Evolutionary conservation across 163 green algal species (phyloP).

Genomic region (Chlorella variabilis): DNA sequence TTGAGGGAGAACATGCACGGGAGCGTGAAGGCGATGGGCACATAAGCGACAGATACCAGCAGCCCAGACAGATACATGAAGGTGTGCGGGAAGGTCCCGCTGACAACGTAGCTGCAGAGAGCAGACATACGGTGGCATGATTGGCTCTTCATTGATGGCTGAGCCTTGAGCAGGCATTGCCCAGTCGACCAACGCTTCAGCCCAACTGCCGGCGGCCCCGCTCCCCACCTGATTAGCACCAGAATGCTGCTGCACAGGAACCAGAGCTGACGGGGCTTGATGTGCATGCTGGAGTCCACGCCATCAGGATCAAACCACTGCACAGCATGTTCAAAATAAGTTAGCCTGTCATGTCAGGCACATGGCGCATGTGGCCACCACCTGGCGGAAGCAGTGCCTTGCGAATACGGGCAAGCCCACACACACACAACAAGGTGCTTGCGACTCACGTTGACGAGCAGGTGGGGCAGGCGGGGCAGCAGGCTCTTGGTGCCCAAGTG

Average conservation of each 20-base stretch:
- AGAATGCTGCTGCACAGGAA: slow-evolving; percentile 19
- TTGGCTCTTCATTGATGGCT: background rate
- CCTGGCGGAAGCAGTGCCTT: no score
- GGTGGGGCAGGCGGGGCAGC: slow-evolving; percentile 28
- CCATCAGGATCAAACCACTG: slow-evolving; percentile 32
- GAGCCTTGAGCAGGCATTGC: background rate
- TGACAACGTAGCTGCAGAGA: slow-evolving; percentile 9
- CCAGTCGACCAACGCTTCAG: background rate
- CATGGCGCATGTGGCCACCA: no score
- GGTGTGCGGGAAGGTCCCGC: slow-evolving; percentile 32
- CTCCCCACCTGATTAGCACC: slow-evolving; percentile 2
- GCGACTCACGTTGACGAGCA: slow-evolving; percentile 23
- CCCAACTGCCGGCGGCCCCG: background rate
- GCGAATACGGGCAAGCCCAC: no score
- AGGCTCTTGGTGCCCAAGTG: slow-evolving; percentile 10
- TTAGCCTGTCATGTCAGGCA: no score
- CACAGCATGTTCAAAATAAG: background rate
- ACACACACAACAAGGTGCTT: no score
- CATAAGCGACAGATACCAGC: slow-evolving; percentile 25
- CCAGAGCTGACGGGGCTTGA: slow-evolving; percentile 28
- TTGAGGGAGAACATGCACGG: slow-evolving; percentile 33
- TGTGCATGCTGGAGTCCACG: slow-evolving; percentile 12
- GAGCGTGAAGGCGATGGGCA: slow-evolving; percentile 32
- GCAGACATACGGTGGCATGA: background rate
- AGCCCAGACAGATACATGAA: slow-evolving; percentile 39